Evolutionary conservation across 108 stramenopile species (phyloP).

Genomic region (Cyclotella choctawhatcheeana): DNA sequence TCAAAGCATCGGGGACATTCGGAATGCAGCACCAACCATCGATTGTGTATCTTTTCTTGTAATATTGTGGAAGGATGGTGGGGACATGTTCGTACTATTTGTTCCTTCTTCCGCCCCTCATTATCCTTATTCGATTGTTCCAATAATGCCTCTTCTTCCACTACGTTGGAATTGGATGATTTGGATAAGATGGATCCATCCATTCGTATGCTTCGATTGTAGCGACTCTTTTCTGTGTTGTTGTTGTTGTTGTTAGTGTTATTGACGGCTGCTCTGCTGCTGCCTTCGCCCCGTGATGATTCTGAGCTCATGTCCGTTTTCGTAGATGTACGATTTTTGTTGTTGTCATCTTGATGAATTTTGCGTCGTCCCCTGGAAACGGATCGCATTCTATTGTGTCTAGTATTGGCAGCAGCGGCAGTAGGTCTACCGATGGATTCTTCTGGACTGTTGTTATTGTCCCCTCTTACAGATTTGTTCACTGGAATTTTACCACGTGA

Average conservation of each 20-base stretch:
- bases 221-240: not conserved
- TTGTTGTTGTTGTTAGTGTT: not conserved
- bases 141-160: not conserved
- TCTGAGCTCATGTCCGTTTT: not conserved
- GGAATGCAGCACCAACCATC: not conserved
- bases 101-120: not conserved
- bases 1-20: not conserved
- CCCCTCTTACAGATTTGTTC: no score
- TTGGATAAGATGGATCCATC: not conserved
- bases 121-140: not conserved
- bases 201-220: not conserved
- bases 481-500: no score
- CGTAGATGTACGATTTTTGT: not conserved
- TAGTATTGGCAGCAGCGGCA: not conserved
- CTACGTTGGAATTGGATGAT: not conserved
- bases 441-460: not conserved
- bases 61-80: slow-evolving; percentile 9
- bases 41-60: slow-evolving; percentile 12
- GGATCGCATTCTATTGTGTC: not conserved
- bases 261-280: no score
- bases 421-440: no score
- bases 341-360: not conserved
- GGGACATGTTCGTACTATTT: not conserved
- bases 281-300: not conserved
- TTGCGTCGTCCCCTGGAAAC: not conserved